Base-by-base conservation (phyloP, 2,329 filamentous ascomycete species). In the Ceratocystis harringtonii region DNA sequence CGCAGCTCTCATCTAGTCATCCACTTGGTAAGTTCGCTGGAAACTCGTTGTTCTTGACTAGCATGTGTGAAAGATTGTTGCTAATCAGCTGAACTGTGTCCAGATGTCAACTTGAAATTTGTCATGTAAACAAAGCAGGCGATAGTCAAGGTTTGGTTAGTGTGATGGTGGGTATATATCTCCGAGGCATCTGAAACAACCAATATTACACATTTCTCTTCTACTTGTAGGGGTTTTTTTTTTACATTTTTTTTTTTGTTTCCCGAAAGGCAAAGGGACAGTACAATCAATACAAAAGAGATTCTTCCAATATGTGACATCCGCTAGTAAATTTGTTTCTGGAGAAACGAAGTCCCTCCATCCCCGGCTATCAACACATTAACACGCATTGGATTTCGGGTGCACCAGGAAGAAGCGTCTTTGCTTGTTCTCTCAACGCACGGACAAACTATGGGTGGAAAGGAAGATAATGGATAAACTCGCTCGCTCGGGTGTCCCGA, bases 1-100 rank as follows among this genome's bases (percentile, higher is more conserved):
- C 94, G 63, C 94, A 99, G 79, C 79, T 99, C 70, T 96, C 92
- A 72, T 92, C 90, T 78, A 96, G 91, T 75, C 94, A 99, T 76
- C 94, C 94, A 44, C 79, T 99, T 72, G 91, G 92, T 96, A 85
- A 78, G 86, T 58, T 28, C 22, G 12, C 52, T 6, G 22, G 4
- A 32, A 12, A 1, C 52, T 32, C 12, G 2, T 15, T 30, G 32
- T 41, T 36, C 57, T 19, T 43, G 22, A 28, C 8, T 65, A 5
- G 17, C 6, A n/a, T 28, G 10, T 36, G 36, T 28, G 1, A 19
- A 5, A 22, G 12, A 41, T n/a, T 4, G 22, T 36, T 50, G 19
- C 52, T 64, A 58, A 58, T 50, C 12, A 15, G 36, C 2, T 15
- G 5, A 36, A 19, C 15, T 41, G 36, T 41, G 36, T 12, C 36